Evolutionary conservation across 495 filamentous ascomycete species (phyloP).

Genomic region (Jackrogersella minutella): DNA sequence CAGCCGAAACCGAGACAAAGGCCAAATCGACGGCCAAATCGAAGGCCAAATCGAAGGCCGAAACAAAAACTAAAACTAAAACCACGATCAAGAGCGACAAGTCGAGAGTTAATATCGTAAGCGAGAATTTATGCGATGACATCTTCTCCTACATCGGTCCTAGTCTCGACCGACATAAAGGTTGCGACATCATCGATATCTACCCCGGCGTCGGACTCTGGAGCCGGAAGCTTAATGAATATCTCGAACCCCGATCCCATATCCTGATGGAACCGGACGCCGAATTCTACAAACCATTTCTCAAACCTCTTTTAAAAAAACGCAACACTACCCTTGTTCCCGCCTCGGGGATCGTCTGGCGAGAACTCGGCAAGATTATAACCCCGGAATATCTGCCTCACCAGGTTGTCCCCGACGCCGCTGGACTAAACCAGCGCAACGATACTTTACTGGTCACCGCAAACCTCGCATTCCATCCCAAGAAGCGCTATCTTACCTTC

Average conservation of each 20-base stretch:
- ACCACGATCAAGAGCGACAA: slow-evolving; percentile 29
- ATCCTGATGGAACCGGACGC: slow-evolving; percentile 75
- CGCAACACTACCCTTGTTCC: slow-evolving; percentile 62
- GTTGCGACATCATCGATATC: slow-evolving; percentile 84
- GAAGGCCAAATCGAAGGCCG: not conserved
- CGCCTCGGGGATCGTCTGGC: slow-evolving; percentile 58
- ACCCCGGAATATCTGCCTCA: slow-evolving; percentile 57
- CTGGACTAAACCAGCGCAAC: slow-evolving; percentile 57
- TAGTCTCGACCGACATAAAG: slow-evolving; percentile 66
- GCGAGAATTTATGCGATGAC: slow-evolving; percentile 65
- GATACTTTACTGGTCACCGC: slow-evolving; percentile 72
- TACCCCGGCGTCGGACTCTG: slow-evolving; percentile 79
- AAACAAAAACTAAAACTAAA: no score
- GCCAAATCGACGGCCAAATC: no score
- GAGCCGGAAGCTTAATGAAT: slow-evolving; percentile 77
- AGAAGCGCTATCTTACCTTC: slow-evolving; percentile 45
- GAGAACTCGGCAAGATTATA: slow-evolving; percentile 59
- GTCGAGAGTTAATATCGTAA: slow-evolving; percentile 62
- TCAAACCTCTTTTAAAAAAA: slow-evolving; percentile 67
- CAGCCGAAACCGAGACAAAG: not conserved
- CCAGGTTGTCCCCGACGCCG: slow-evolving; percentile 49
- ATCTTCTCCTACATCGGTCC: slow-evolving; percentile 48
- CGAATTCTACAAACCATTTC: slow-evolving; percentile 60
- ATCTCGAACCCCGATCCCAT: slow-evolving; percentile 78
- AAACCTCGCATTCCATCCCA: slow-evolving; percentile 59